Conservation (phyloP, 2,329 filamentous ascomycete species). For the Ilyonectria destructans region DNA sequence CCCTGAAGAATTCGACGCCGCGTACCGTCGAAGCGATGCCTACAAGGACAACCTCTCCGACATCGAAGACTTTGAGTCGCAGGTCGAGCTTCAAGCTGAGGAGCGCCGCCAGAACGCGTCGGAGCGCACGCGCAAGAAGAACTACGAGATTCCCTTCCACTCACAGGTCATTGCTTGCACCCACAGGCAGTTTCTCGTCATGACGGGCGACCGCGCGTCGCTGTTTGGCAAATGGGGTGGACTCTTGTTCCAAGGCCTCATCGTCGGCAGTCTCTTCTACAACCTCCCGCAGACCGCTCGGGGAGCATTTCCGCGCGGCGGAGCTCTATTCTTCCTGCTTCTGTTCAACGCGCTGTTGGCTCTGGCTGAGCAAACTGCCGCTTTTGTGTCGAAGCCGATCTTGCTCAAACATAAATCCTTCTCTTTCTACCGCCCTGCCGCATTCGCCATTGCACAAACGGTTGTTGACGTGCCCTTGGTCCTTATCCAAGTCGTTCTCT, state of each 20-base stretch:
- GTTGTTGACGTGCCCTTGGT: constrained; percentile 75
- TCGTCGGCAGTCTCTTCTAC: constrained; percentile 87
- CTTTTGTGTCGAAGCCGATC: constrained; percentile 76
- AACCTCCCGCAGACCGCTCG: constrained; percentile 72
- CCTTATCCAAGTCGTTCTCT: constrained; percentile 75
- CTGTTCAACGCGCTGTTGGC: constrained; percentile 78
- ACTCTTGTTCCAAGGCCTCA: constrained; percentile 81
- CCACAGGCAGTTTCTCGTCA: constrained; percentile 84
- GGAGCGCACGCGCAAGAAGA: constrained; percentile 76
- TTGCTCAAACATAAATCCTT: constrained; percentile 81
- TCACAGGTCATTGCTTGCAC: constrained; percentile 82
- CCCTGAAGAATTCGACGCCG: constrained; percentile 75
- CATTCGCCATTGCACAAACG: constrained; percentile 71
- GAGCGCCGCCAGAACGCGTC: constrained; percentile 74
- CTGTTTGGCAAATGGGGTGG: constrained; percentile 87
- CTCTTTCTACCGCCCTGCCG: constrained; percentile 76
- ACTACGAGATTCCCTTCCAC: constrained; percentile 83
- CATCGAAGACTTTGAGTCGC: constrained; percentile 75
- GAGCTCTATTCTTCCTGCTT: constrained; percentile 66
- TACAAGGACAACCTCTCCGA: constrained; percentile 76
- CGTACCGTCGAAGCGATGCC: constrained; percentile 75
- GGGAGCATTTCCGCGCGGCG: constrained; percentile 74
- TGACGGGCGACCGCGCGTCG: constrained; percentile 82
- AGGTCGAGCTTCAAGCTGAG: constrained; percentile 66
- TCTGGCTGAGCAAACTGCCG: constrained; percentile 79